A percentile compares a stretch with the other conserved stretches of the same genome.
Conservation (phyloP, 805 yeast species). For the Candida jianshihensis region DNA sequence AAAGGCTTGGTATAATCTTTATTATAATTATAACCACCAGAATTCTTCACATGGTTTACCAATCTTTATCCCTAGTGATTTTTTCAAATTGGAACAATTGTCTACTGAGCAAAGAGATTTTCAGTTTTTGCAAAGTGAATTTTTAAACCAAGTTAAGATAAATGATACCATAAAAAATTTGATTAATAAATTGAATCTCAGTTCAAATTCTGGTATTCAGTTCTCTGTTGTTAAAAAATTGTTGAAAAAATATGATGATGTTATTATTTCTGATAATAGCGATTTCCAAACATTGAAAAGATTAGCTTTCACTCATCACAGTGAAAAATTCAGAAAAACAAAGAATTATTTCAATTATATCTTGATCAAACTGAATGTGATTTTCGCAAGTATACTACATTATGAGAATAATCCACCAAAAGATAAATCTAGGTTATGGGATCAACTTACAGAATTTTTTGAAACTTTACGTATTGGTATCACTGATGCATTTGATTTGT, state of each 20-base stretch:
- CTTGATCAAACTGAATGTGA: conserved; percentile 8
- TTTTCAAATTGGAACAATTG: no score
- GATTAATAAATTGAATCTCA: conserved; percentile 4
- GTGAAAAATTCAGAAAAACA: conserved; percentile 9
- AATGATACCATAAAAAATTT: conserved; percentile 5
- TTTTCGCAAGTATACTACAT: conserved; percentile 10
- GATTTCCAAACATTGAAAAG: conserved; percentile 10
- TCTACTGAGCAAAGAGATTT: no score
- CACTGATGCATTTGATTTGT: conserved; percentile 13
- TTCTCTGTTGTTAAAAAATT: conserved; percentile 4
- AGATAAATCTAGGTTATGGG: conserved; percentile 6
- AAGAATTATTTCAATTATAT: conserved; percentile 10
- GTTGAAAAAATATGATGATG: conserved; percentile 8
- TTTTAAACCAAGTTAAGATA: conserved; percentile 3
- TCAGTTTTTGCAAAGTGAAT: conserved; percentile 1
- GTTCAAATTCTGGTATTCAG: conserved; percentile 4
- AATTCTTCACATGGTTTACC: no score
- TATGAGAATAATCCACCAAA: conserved; percentile 10
- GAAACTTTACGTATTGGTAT: conserved; percentile 5
- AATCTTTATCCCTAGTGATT: no score
- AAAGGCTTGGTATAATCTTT: conserved; percentile 15
- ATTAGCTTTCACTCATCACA: conserved; percentile 1
- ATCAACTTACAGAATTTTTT: conserved; percentile 2
- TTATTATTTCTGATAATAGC: conserved; percentile 3
- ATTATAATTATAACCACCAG: conserved; percentile 13